Conservation (phyloP, 106 monocot genomes). For the Vanilla planifolia region DNA sequence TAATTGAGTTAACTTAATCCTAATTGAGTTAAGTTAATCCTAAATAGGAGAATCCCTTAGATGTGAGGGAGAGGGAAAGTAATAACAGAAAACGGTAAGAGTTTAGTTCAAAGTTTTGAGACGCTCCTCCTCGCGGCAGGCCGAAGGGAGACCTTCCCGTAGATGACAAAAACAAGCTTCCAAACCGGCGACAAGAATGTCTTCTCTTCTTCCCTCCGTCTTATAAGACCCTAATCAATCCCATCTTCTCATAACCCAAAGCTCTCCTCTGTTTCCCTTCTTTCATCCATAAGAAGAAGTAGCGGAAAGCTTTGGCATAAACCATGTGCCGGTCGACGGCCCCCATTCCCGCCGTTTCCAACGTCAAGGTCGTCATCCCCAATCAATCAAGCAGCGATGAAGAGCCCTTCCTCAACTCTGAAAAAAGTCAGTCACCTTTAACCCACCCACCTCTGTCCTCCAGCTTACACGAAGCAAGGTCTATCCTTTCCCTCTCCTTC, state of each 20-base stretch:
- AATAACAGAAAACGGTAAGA: no score
- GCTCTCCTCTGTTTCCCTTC: background rate
- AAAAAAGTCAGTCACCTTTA: no score
- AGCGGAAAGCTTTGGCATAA: no score
- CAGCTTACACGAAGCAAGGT: constrained; percentile 27
- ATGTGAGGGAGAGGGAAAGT: no score
- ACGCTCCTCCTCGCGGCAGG: no score
- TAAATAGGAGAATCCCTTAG: no score
- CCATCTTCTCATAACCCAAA: background rate
- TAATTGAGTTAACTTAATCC: no score
- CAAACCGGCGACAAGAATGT: constrained; percentile 4
- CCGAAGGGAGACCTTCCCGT: no score
- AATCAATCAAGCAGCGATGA: background rate
- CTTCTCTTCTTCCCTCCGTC: background rate
- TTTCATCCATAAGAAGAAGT: background rate
- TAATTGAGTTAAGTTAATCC: no score
- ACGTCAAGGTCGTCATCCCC: background rate
- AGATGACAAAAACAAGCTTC: background rate
- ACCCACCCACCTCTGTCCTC: no score
- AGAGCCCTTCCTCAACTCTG: background rate
- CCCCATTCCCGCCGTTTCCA: background rate
- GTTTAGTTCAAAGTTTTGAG: no score
- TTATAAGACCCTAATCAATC: background rate
- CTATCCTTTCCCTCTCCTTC: constrained; percentile 30
- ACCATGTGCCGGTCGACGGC: background rate